Evolutionary conservation across 805 yeast genomes (phyloP).

Genomic region (Ogataea henricii): DNA sequence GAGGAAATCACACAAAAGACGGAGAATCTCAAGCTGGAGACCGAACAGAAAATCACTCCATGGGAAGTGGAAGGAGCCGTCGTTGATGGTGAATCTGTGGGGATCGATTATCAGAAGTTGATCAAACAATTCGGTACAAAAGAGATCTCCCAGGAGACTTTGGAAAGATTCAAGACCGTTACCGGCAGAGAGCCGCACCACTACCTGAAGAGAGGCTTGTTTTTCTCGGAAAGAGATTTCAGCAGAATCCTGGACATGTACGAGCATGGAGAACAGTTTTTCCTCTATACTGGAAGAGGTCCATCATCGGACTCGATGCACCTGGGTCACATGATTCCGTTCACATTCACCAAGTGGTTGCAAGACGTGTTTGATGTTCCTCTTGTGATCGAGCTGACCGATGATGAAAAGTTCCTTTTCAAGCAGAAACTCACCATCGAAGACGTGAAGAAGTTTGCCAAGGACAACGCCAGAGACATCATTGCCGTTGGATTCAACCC

Average conservation of each 20-base stretch:
- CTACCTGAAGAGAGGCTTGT: conserved; percentile 84
- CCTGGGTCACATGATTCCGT: conserved; percentile 96
- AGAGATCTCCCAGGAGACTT: conserved; percentile 65
- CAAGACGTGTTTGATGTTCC: conserved; percentile 98
- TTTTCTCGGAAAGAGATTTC: conserved; percentile 89
- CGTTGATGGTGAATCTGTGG: conserved; percentile 89
- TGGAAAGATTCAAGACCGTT: conserved; percentile 71
- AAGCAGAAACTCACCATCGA: conserved; percentile 86
- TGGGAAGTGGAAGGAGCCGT: conserved; percentile 99
- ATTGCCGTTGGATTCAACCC: conserved; percentile 94
- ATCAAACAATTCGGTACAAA: conserved; percentile 87
- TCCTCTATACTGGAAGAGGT: conserved; percentile 95
- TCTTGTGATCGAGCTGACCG: conserved; percentile 89
- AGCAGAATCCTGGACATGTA: conserved; percentile 77
- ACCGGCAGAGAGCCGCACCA: conserved; percentile 94
- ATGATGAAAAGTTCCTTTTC: conserved; percentile 95
- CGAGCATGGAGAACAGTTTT: conserved; percentile 94
- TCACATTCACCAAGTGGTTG: conserved; percentile 93
- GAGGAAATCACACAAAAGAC: conserved; percentile 26
- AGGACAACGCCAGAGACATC: conserved; percentile 87
- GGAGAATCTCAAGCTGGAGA: conserved; percentile 24
- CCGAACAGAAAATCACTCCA: conserved; percentile 76
- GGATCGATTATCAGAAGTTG: conserved; percentile 88
- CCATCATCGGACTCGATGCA: conserved; percentile 95
- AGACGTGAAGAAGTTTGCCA: conserved; percentile 80